phyloP scores from a whole-genome alignment of 2,329 filamentous ascomycete species.

The Sporothrix brasiliensis region DNA sequence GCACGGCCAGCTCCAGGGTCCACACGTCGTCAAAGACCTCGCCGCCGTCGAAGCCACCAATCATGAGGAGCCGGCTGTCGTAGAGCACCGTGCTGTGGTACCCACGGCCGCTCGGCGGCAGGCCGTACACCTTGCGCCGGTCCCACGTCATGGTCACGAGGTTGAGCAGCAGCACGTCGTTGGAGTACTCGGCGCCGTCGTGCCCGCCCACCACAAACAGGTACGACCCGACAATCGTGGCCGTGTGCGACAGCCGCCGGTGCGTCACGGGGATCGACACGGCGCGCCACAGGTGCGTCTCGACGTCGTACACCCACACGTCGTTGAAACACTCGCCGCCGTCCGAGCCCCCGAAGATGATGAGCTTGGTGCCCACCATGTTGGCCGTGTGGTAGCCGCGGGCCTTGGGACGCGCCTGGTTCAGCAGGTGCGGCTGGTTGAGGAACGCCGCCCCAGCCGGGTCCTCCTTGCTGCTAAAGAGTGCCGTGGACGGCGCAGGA shows the following conservation, averaged over 20 bases:
- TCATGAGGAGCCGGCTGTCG: slow-evolving; percentile 64
- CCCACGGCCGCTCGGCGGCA: slow-evolving; percentile 63
- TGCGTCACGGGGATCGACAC: slow-evolving; percentile 64
- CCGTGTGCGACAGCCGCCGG: slow-evolving; percentile 67
- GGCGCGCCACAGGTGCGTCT: slow-evolving; percentile 61
- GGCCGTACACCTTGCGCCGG: slow-evolving; percentile 64
- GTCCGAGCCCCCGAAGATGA: slow-evolving; percentile 71
- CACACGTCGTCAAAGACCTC: slow-evolving; percentile 70
- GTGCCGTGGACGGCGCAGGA: background rate
- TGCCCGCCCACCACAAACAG: slow-evolving; percentile 71
- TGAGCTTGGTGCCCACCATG: slow-evolving; percentile 72
- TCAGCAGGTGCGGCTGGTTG: slow-evolving; percentile 20
- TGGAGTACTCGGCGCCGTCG: slow-evolving; percentile 70
- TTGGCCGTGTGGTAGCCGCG: slow-evolving; percentile 73
- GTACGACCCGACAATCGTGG: slow-evolving; percentile 70
- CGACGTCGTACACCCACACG: slow-evolving; percentile 73
- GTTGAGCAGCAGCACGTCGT: slow-evolving; percentile 69
- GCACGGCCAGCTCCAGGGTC: slow-evolving; percentile 68
- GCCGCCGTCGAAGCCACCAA: slow-evolving; percentile 69
- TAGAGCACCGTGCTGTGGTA: slow-evolving; percentile 69
- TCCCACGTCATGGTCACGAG: slow-evolving; percentile 77
- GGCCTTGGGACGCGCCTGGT: slow-evolving; percentile 57
- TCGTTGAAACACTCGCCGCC: slow-evolving; percentile 73
- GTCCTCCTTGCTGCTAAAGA: slow-evolving; percentile 5
- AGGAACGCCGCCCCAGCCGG: slow-evolving; percentile 40